Base-by-base conservation (phyloP, 2,329 filamentous ascomycete genomes). In the Lasiodiplodia sp. region DNA sequence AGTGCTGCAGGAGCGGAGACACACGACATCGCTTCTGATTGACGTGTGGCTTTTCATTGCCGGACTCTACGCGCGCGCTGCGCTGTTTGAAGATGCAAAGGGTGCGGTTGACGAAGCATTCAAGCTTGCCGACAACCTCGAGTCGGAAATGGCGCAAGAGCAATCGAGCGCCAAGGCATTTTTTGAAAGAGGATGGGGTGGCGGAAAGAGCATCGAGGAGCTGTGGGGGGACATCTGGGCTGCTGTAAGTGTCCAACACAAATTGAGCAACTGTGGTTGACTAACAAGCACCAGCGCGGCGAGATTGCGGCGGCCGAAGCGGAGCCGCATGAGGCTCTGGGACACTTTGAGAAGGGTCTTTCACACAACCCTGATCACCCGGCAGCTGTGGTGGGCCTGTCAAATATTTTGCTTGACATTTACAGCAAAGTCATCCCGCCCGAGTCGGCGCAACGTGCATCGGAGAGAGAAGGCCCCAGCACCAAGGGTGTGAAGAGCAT, bases 11-110 rank as follows among this genome's bases (percentile, higher is more conserved):
- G 83, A 84, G 62, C 83, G 87, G 64, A 85, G 85, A 66, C 86
- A 88, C 69, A 86, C 84, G 18, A 81, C 88, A 14, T 83, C 83
- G 4, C 76, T 90, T 12, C 80, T 99, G 18, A 83, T 94, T 23
- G 91, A 91, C 72, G 90, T 97, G 38, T 99, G 96, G 96, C 84
- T 97, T 10, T 91, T 96, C 76, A 93, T 97, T 70, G 91, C 93
- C 2, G 91, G 91, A 0, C 90, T 98, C 72, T 99, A 98, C 77
- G 88, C 93, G 34, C 88, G 93, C 66, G 93, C 95, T 8, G 87
- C 87, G 10, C 89, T 96, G 83, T 88, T 89, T 67, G 91, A 94
- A 23, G 95, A 98, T 77, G 90, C 92, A 14, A 88, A 88, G 73
- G 92, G 90, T 65, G 93, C 95, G 7, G 88, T 94, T 34, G 86